phyloP scores from a whole-genome alignment of 1,284 basidiomycete species.

The Cutaneotrichosporon sp. region DNA sequence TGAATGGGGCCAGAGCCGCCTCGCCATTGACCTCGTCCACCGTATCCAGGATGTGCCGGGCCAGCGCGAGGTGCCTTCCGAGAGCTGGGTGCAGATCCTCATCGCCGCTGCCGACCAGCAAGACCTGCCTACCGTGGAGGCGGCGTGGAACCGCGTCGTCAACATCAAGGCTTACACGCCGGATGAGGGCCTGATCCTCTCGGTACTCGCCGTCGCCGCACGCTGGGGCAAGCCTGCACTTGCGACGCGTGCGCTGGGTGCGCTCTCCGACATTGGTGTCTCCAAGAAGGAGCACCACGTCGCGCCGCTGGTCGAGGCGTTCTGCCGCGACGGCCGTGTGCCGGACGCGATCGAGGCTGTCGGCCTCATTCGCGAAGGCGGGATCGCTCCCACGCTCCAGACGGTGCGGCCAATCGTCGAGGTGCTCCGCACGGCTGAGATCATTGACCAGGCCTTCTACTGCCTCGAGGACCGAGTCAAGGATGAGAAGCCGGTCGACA shows the following conservation, averaged over 20 bases:
- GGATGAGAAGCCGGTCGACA: slow-evolving; percentile 60
- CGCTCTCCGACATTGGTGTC: slow-evolving; percentile 58
- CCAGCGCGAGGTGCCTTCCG: slow-evolving; percentile 15
- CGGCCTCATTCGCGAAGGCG: slow-evolving; percentile 35
- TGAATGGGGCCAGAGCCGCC: slow-evolving; percentile 36
- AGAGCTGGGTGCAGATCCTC: slow-evolving; percentile 42
- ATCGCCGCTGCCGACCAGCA: slow-evolving; percentile 37
- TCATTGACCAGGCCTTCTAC: slow-evolving; percentile 66
- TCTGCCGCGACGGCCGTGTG: slow-evolving; percentile 43
- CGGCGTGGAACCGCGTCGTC: slow-evolving; percentile 65
- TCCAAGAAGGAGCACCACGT: slow-evolving; percentile 60
- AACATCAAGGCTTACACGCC: slow-evolving; percentile 60
- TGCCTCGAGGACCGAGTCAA: slow-evolving; percentile 63
- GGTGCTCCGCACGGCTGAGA: slow-evolving; percentile 58
- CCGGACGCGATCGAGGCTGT: slow-evolving; percentile 46
- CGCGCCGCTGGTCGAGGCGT: slow-evolving; percentile 49
- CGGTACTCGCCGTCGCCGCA: slow-evolving; percentile 69
- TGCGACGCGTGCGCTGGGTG: slow-evolving; percentile 63
- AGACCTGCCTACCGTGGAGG: slow-evolving; percentile 61
- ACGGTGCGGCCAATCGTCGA: slow-evolving; percentile 56
- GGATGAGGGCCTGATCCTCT: slow-evolving; percentile 70
- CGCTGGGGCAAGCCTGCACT: slow-evolving; percentile 67
- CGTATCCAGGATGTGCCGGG: slow-evolving; percentile 24
- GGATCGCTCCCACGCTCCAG: slow-evolving; percentile 34
- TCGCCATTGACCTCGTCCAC: slow-evolving; percentile 39